Evolutionary conservation across 2,329 filamentous ascomycete species (phyloP).

Genomic region (Onygenales sp.): DNA sequence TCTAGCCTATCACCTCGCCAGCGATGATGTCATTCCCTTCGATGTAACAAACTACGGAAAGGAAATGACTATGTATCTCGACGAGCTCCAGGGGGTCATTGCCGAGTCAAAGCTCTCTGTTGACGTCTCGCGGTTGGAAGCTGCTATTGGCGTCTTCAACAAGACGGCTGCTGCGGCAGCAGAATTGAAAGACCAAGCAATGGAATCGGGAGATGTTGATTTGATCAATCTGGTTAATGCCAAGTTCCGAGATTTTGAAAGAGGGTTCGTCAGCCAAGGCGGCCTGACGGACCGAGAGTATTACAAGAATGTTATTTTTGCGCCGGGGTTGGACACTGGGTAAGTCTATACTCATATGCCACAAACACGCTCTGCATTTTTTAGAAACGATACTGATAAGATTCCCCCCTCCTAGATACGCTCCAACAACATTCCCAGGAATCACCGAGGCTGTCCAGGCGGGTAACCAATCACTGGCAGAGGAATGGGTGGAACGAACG

Average conservation of each 20-base stretch:
- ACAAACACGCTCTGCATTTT: too few relatives aligned
- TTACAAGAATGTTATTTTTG: conserved; percentile 39
- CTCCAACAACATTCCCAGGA: conserved; percentile 17
- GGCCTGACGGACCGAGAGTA: conserved; percentile 36
- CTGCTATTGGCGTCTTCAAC: conserved; percentile 29
- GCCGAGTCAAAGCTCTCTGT: conserved; percentile 13
- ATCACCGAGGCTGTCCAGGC: conserved; percentile 18
- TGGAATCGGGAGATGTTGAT: conserved; percentile 6
- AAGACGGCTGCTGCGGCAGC: conserved; percentile 13
- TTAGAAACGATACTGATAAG: not conserved
- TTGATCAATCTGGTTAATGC: conserved; percentile 28
- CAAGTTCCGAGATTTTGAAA: conserved; percentile 37
- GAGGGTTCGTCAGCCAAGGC: conserved; percentile 38
- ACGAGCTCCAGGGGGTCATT: conserved; percentile 24
- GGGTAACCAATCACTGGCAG: conserved; percentile 13
- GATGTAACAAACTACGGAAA: conserved; percentile 29
- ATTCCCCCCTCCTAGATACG: conserved; percentile 10
- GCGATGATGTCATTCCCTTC: conserved; percentile 29
- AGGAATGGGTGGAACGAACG: conserved; percentile 16
- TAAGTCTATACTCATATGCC: conserved; percentile 1
- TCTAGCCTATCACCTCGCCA: conserved; percentile 33
- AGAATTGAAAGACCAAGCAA: conserved; percentile 3
- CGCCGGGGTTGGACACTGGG: conserved; percentile 34
- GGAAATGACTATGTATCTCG: conserved; percentile 26
- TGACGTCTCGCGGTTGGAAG: conserved; percentile 15